A percentile compares a stretch with the other conserved stretches of the same genome.
These are phyloP conservation scores for Collybia sordida DNA, from an alignment of 768 basidiomycete species.

Conservation along the genomic window DNA sequence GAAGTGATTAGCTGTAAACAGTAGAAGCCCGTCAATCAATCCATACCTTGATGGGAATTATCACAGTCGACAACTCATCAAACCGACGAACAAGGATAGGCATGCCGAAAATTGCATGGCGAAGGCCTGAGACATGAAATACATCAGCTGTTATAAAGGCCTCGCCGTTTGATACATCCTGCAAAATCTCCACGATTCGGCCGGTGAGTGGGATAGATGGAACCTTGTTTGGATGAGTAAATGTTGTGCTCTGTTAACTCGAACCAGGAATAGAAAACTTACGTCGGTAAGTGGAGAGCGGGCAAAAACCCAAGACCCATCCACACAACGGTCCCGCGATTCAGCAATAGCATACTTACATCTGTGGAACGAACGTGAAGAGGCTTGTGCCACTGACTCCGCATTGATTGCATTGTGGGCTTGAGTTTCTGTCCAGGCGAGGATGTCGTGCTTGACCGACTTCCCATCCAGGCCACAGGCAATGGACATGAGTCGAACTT, in stretches of 20 bases:
- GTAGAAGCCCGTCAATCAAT: too few relatives aligned
- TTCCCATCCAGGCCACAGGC: too few relatives aligned
- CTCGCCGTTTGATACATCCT: neutral
- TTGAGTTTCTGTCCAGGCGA: conserved; percentile 7
- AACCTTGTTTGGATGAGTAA: neutral
- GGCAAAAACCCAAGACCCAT: conserved; percentile 23
- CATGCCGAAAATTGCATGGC: conserved; percentile 21
- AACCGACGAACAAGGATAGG: conserved; percentile 15
- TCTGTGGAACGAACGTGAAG: conserved; percentile 9
- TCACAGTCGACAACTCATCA: conserved; percentile 4
- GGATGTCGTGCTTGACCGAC: too few relatives aligned
- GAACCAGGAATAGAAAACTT: neutral
- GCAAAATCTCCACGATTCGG: conserved; percentile 17
- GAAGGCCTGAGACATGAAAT: conserved; percentile 12
- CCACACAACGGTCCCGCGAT: conserved; percentile 18
- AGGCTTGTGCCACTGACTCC: neutral
- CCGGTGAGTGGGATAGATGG: conserved; percentile 11
- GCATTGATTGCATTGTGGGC: conserved; percentile 13
- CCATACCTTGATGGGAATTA: conserved; percentile 15
- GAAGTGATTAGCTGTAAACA: neutral
- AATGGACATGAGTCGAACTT: too few relatives aligned
- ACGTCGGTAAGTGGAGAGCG: conserved; percentile 14
- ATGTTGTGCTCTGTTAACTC: neutral
- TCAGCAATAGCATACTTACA: conserved; percentile 15
- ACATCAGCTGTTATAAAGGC: conserved; percentile 14